Conservation (phyloP, 306 rosid species). For the Ormosia semicastrata region DNA sequence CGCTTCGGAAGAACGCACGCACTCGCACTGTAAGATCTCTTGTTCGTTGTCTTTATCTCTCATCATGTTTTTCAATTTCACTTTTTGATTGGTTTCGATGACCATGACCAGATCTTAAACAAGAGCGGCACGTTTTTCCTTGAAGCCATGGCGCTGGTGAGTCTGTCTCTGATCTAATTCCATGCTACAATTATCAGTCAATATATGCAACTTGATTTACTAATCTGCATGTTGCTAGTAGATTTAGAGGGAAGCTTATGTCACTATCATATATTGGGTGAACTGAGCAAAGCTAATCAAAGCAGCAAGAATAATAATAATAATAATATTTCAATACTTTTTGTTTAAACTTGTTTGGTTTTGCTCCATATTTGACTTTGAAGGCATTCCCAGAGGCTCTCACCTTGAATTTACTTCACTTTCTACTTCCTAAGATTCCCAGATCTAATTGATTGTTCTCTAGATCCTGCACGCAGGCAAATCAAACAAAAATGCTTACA, state of each 20-base stretch:
- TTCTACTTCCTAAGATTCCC: background rate
- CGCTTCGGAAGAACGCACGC: conserved; percentile 23
- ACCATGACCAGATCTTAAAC: conserved; percentile 50
- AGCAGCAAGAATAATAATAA: background rate
- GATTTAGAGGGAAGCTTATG: background rate
- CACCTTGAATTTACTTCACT: background rate
- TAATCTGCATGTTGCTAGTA: background rate
- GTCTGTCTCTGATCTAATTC: conserved; percentile 17
- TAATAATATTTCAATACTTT: background rate
- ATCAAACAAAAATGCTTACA: conserved; percentile 58
- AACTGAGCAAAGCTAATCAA: background rate
- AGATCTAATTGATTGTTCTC: background rate
- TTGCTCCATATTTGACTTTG: background rate
- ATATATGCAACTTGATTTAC: background rate
- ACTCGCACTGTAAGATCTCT: conserved; percentile 16
- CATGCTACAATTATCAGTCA: background rate
- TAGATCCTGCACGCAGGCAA: conserved; percentile 69
- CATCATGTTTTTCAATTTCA: background rate
- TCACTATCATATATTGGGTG: background rate
- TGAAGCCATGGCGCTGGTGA: conserved; percentile 82
- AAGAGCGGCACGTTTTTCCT: conserved; percentile 40
- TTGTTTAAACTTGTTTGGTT: background rate
- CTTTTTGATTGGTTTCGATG: background rate
- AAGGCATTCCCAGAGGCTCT: no score
- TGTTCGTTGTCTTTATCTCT: background rate